Base-by-base conservation (phyloP, 768 basidiomycete species). In the Amanita pseudoporphyria region DNA sequence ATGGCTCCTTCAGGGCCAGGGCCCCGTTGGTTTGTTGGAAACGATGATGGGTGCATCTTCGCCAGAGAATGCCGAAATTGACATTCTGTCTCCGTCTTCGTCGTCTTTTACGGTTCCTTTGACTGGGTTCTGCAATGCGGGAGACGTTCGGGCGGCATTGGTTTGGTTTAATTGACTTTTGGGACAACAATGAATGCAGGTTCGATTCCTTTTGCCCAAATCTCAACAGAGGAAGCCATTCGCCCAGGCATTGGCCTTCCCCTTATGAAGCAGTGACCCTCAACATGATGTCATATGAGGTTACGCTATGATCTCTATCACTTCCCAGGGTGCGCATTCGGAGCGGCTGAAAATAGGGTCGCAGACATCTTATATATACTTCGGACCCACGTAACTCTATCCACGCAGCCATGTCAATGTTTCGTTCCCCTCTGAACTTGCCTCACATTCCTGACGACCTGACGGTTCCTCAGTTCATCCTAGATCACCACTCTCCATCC, bases 151-250 rank as follows among this genome's bases (percentile, higher is more conserved):
- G 2, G 81, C 77, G 0, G 88, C 88, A 0, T 56, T 82, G 38
- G 61, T 68, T 5, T 94, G 90, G 90, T 87, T 84, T 56, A 70
- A 81, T 36, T 73, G 77, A 40, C 69, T 91, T 26, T 64, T 84
- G 40, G 60, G 63, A 22, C 75, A 79, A 9, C 18, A 41, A 1
- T 13, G 51, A 58, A 58, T 36, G 21, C 56, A 56, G 60, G 56
- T 53, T 49, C 55, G 30, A 58, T 70, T 53, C 71, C 71, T 1
- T 76, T 68, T 54, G 65, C 73, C 44, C 63, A 78, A 54, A 14
- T 55, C 59, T 3, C 9, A 18, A 16, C 14, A 3, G 7, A 65
- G 62, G 57, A 61, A 59, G 71, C 78, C 13, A 63, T 71, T 3
- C 71, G 74, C 9, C 87, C 87, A 2, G 73, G 78, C 54, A 52